Evolutionary conservation across 2,329 filamentous ascomycete genomes (phyloP), one percentile per base, ranked within the genome.

Genomic region (Diatrype stigma): DNA sequence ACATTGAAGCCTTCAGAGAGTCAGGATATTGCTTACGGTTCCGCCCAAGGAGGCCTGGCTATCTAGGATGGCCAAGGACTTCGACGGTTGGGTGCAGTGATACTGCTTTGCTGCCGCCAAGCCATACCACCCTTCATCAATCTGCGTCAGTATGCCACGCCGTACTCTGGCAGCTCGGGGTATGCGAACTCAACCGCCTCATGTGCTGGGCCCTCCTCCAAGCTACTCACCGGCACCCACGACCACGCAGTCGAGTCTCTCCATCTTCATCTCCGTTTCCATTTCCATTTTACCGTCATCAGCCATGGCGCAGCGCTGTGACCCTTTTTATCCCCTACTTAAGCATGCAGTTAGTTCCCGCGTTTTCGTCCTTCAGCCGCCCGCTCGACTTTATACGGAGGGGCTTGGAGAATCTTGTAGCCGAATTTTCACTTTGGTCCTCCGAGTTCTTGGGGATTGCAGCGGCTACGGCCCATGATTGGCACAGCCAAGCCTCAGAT

Each of bases 41-140:
- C 89, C 88, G 1, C 88, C 89, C 5, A 85, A 61, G 0, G 79
- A 79, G 12, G 73, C 64, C 11, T 75, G 73, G 5, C 74, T 69
- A 45, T 90, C 86, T 28, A 88, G 68, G 10, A 89, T 62, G 1
- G 76, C 68, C 22, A 89, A 63, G 2, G 75, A 76, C 49, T 74
- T 72, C n/a, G 71, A 63, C 1, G 84, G 85, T 56, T 86, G 74
- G 37, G 84, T 63, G 56, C 81, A 72, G 48, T 77, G 76, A 61
- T 82, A 84, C 21, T 80, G 80, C 66, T 85, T 85, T 45, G 85
- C 80, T 19, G 78, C 75, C 1, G 74, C 77, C 30, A 89, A 71
- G 21, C 85, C 86, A 61, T 73, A 75, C 71, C 71, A 75, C 51
- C 78, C 77, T 69, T 38, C 30, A 17, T 17, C 37, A 21, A 50